Conservation (phyloP, 805 yeast genomes). For the Phaffomyces thermotolerans region DNA sequence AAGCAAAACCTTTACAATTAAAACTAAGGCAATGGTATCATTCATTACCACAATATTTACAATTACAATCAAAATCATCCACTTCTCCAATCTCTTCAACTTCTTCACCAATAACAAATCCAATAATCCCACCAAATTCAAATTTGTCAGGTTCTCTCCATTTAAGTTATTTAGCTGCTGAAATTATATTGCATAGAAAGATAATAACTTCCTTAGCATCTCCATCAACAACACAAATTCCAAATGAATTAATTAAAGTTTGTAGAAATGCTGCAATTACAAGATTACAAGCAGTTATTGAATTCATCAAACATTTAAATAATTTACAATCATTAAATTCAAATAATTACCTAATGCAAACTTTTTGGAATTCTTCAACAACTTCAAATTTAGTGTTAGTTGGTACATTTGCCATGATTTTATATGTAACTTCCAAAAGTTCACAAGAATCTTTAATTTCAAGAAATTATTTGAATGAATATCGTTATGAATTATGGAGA, state of each 20-base stretch:
- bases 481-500: conserved; percentile 68
- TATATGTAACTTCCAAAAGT: conserved; percentile 58
- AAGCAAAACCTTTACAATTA: conserved; percentile 78
- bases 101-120: not conserved
- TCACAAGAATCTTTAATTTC: conserved; percentile 58
- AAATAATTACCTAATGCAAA: conserved; percentile 53
- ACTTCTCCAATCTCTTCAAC: not conserved
- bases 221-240: conserved; percentile 35
- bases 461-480: conserved; percentile 64
- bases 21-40: conserved; percentile 72
- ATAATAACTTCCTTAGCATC: conserved; percentile 40
- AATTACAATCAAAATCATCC: conserved; percentile 24
- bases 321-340: not conserved
- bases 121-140: conserved; percentile 26
- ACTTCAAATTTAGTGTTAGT: conserved; percentile 72
- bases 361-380: conserved; percentile 87
- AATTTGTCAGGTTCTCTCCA: conserved; percentile 76
- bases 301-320: conserved; percentile 61
- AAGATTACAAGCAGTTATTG: conserved; percentile 73
- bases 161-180: conserved; percentile 83
- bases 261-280: conserved; percentile 85
- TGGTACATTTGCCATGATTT: conserved; percentile 80
- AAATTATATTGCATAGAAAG: conserved; percentile 75
- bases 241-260: conserved; percentile 50
- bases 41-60: conserved; percentile 55